Evolutionary conservation across 345 rosid genomes (phyloP).

Genomic region (Geranium brycei): DNA sequence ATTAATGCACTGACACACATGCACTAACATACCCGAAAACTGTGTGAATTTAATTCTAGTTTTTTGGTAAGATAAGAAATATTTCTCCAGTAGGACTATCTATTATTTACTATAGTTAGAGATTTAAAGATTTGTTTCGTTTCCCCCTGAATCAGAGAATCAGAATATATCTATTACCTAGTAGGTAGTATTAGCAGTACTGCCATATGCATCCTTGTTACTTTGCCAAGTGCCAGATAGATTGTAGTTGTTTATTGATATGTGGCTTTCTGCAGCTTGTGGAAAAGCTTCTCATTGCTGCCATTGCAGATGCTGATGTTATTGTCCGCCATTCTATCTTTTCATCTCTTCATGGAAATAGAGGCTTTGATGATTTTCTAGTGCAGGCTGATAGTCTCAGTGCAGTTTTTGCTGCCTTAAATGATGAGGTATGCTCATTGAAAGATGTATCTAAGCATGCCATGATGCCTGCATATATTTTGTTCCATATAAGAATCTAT

Average conservation of each 20-base stretch:
- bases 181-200: background rate
- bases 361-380: constrained; percentile 84
- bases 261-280: constrained; percentile 58
- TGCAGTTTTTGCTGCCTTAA: constrained; percentile 94
- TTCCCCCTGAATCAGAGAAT: no score
- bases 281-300: constrained; percentile 93
- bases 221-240: background rate
- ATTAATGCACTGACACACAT: no score
- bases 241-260: background rate
- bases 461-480: background rate
- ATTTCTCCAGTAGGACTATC: no score
- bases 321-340: constrained; percentile 88
- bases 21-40: no score
- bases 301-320: constrained; percentile 96
- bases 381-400: constrained; percentile 96
- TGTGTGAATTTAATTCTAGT: no score
- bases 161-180: no score
- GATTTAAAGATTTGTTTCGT: no score
- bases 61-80: no score
- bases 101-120: no score
- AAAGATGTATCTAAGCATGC: background rate
- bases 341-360: constrained; percentile 57
- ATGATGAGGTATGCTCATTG: constrained; percentile 65
- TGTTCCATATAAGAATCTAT: no score
- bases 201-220: background rate